Percentiles rank a stretch among this genome's conserved stretches.
Evolutionary conservation across 2,329 filamentous ascomycete species (phyloP).

Genomic region (Phialocephala subalpina): DNA sequence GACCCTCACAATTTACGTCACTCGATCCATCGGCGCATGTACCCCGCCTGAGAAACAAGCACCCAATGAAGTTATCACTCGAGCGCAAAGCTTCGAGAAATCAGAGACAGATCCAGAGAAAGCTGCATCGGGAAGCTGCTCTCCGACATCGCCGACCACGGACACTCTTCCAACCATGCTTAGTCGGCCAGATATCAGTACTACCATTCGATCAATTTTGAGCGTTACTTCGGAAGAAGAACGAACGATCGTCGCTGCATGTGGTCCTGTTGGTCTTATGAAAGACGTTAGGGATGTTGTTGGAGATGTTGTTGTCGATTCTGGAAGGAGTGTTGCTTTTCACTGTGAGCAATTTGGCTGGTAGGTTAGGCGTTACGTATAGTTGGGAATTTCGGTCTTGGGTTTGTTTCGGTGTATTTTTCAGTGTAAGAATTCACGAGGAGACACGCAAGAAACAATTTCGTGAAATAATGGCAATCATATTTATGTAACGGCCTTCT

Average conservation of each 20-base stretch:
- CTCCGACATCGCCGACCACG: constrained; percentile 9
- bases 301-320: constrained; percentile 51
- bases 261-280: constrained; percentile 56
- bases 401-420: background rate
- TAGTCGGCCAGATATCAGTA: background rate
- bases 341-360: constrained; percentile 51
- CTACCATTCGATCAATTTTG: constrained; percentile 31
- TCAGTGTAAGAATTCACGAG: background rate
- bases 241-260: constrained; percentile 55
- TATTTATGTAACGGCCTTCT: too few relatives aligned
- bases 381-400: background rate
- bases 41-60: background rate
- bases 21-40: background rate
- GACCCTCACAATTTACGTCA: constrained; percentile 2
- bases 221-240: constrained; percentile 43
- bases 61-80: background rate
- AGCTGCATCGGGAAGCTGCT: constrained; percentile 45
- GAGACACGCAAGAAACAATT: too few relatives aligned
- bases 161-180: background rate
- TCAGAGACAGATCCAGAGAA: background rate
- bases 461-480: too few relatives aligned
- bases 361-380: background rate
- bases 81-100: background rate
- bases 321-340: constrained; percentile 56
- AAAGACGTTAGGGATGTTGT: constrained; percentile 52